phyloP scores from a whole-genome alignment of 208 protist genomes.

The Trypanosoma vivax region DNA sequence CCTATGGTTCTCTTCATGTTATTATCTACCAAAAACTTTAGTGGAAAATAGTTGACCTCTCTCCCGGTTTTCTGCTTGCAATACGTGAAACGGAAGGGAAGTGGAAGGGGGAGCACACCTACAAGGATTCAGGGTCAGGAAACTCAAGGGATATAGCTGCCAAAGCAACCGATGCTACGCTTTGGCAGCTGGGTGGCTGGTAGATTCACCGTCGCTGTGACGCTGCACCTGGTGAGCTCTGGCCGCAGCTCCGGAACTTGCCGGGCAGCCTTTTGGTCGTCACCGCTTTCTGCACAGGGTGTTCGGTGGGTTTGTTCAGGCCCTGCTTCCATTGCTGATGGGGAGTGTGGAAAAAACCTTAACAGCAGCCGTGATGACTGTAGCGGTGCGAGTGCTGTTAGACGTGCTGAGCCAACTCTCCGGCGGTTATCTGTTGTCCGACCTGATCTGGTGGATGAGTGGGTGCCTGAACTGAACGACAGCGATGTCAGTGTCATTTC shows the following conservation, averaged over 20 bases:
- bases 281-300: neutral
- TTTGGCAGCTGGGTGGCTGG: neutral
- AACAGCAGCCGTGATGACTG: neutral
- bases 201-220: neutral
- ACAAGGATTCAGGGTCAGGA: constrained; percentile 10
- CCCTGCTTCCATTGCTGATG: neutral
- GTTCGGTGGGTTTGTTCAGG: neutral
- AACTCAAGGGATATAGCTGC: constrained; percentile 18
- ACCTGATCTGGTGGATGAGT: constrained; percentile 72
- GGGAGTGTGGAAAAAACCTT: neutral
- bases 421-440: constrained; percentile 53
- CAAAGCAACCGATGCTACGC: constrained; percentile 23
- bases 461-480: constrained; percentile 78
- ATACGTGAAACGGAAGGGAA: neutral
- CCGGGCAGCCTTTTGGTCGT: neutral
- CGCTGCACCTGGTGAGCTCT: too few relatives aligned
- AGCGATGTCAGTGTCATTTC: constrained; percentile 41
- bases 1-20: neutral
- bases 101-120: neutral
- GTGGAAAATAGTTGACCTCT: neutral
- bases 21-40: neutral
- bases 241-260: too few relatives aligned
- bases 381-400: neutral
- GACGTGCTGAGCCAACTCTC: constrained; percentile 9
- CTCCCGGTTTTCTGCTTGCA: too few relatives aligned